Conservation (phyloP, 495 filamentous ascomycete genomes). For the Hypoxylon trugodes region DNA sequence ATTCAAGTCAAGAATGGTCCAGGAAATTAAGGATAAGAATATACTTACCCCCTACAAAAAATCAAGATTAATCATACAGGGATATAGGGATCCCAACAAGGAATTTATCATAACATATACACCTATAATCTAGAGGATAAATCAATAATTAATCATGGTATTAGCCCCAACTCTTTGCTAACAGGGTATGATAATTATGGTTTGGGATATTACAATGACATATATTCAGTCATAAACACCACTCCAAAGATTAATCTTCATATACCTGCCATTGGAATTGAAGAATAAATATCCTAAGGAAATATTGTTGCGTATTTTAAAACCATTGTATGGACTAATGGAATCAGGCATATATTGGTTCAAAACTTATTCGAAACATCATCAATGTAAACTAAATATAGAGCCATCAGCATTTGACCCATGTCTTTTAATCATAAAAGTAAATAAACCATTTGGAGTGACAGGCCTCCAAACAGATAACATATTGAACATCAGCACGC, state of each 20-base stretch:
- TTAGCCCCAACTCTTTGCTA: not conserved
- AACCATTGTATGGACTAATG: no score
- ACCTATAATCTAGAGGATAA: slow-evolving; percentile 6
- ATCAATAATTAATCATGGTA: not conserved
- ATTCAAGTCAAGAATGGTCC: no score
- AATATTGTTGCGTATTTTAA: no score
- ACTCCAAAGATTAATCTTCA: no score
- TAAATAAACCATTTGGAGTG: not conserved
- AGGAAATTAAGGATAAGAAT: slow-evolving; percentile 1
- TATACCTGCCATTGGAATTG: no score
- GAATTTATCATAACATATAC: slow-evolving; percentile 5
- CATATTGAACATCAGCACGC: not conserved
- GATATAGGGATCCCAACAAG: slow-evolving; percentile 7
- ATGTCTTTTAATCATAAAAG: not conserved
- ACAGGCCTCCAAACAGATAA: not conserved
- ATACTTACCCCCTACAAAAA: slow-evolving; percentile 9
- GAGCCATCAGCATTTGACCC: not conserved
- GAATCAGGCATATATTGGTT: no score
- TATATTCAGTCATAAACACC: no score
- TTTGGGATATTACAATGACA: no score
- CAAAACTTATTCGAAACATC: not conserved
- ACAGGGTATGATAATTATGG: not conserved
- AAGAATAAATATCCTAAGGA: no score
- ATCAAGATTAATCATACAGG: slow-evolving; percentile 1
- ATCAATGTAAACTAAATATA: not conserved